These are phyloP conservation scores for Tetrahymena borealis DNA, from an alignment of 73 alveolate genomes.

Conservation along the genomic window DNA sequence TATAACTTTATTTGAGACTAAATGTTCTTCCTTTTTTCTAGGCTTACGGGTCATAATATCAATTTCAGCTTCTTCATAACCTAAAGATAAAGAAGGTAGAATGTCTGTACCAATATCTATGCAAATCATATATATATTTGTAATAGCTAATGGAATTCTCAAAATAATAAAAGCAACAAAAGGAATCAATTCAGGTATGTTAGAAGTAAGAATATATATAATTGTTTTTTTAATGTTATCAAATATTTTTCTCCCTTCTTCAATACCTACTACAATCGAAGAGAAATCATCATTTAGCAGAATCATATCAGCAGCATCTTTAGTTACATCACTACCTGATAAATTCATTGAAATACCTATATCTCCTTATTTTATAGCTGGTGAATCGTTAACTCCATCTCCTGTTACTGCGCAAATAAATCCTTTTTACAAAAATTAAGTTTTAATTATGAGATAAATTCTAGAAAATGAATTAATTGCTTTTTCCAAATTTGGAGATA, in stretches of 20 bases:
- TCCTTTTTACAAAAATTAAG: conserved; percentile 59
- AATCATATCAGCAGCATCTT: conserved; percentile 93
- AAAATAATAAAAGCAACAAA: conserved; percentile 8
- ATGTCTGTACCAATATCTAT: conserved; percentile 91
- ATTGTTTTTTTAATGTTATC: conserved; percentile 74
- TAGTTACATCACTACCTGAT: conserved; percentile 67
- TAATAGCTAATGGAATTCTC: conserved; percentile 58
- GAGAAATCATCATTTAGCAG: conserved; percentile 67
- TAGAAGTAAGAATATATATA: conserved; percentile 9
- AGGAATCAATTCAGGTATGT: conserved; percentile 27
- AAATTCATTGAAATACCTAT: conserved; percentile 64
- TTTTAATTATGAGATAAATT: not conserved
- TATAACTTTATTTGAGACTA: conserved; percentile 56
- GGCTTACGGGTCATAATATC: conserved; percentile 88
- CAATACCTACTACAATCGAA: conserved; percentile 61
- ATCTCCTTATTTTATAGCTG: conserved; percentile 59
- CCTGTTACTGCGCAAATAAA: conserved; percentile 96
- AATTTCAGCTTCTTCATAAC: conserved; percentile 84
- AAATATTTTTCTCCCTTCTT: conserved; percentile 91
- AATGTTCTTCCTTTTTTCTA: conserved; percentile 76
- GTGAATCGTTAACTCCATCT: conserved; percentile 71
- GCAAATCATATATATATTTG: conserved; percentile 76
- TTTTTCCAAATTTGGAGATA: no score
- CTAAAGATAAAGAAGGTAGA: conserved; percentile 87
- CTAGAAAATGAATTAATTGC: no score